Evolutionary conservation across 192 early-diverging fungal species (phyloP), one percentile per base, ranked within the genome.

Genomic region (Haplosporangium gracile): DNA sequence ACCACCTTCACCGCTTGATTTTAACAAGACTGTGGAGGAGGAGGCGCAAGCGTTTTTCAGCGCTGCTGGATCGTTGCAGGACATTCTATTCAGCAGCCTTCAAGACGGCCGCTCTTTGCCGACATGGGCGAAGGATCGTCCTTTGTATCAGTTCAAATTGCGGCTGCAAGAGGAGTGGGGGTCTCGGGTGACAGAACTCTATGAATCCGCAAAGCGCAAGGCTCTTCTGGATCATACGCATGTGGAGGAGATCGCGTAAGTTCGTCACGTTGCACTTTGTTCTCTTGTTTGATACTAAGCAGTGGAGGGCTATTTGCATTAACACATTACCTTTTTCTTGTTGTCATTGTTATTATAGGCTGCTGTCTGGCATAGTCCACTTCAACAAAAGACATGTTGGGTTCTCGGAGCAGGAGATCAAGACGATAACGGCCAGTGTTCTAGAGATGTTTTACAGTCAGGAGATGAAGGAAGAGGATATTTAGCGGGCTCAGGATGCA

Each of bases 211-310:
- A 34, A 78, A 55, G 39, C 36, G 68, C 24, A 78, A 71, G 51
- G 45, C 68, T 39, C 16, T 34, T 47, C 77, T 78, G 22, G 68
- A 70, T 49, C 68, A 71, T 53, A 78, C 68, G 11, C 68, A 78
- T 38, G 16, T 78, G 29, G 77, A 78, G 24, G 68, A 78, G 68
- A 78, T 70, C 24, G 77, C 69, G 68, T 78, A 78, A 40, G 76
- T 47, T 63, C 63, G 47, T 29, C 38, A 29, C 7, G 47, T 65
- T 77, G 5, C 24, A 55, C 22, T n/a, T 55, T 22, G 22, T 68
- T 68, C 38, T 69, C 18, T 69, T 69, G 4, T 29, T 68, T 26
- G 65, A 43, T 34, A 68, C 29, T 11, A n/a, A 68, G 32, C 63
- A 34, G 32, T 68, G 26, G 63, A 32, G 63, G 16, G 47, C 47